Conservation (phyloP, 495 filamentous ascomycete species). For the Hypoxylon subgilvum region DNA sequence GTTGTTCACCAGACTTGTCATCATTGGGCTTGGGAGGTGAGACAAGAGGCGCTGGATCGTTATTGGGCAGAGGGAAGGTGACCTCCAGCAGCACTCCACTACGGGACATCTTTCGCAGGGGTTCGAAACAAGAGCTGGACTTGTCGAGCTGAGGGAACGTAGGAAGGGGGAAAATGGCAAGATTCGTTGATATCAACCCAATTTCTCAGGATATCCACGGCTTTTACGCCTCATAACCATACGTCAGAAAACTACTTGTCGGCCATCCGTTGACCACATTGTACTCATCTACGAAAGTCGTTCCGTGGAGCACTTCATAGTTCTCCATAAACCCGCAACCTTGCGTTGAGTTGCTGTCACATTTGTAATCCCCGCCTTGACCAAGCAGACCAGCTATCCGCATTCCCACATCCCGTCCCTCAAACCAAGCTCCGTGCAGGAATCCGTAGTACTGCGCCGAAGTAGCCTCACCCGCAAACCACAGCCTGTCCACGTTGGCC, state of each 20-base stretch:
- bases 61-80: slow-evolving; percentile 46
- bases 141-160: too few relatives aligned
- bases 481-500: slow-evolving; percentile 68
- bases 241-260: slow-evolving; percentile 41
- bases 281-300: slow-evolving; percentile 33
- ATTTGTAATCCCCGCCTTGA: slow-evolving; percentile 22
- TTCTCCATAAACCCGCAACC: slow-evolving; percentile 33
- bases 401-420: slow-evolving; percentile 62
- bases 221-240: slow-evolving; percentile 32
- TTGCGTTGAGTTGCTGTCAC: slow-evolving; percentile 36
- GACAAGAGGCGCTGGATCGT: slow-evolving; percentile 52
- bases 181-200: not conserved
- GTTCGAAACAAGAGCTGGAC: too few relatives aligned
- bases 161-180: too few relatives aligned
- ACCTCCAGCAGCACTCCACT: not conserved
- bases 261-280: slow-evolving; percentile 43
- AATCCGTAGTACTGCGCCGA: slow-evolving; percentile 74
- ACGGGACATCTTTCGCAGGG: not conserved
- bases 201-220: not conserved
- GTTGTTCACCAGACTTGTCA: slow-evolving; percentile 59
- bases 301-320: slow-evolving; percentile 40
- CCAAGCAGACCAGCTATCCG: slow-evolving; percentile 56
- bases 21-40: slow-evolving; percentile 57
- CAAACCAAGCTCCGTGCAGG: slow-evolving; percentile 67
- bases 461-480: slow-evolving; percentile 76